Evolutionary conservation across 2,329 filamentous ascomycete species (phyloP), one percentile per base, ranked within the genome.

Genomic region (Alternaria longipes): DNA sequence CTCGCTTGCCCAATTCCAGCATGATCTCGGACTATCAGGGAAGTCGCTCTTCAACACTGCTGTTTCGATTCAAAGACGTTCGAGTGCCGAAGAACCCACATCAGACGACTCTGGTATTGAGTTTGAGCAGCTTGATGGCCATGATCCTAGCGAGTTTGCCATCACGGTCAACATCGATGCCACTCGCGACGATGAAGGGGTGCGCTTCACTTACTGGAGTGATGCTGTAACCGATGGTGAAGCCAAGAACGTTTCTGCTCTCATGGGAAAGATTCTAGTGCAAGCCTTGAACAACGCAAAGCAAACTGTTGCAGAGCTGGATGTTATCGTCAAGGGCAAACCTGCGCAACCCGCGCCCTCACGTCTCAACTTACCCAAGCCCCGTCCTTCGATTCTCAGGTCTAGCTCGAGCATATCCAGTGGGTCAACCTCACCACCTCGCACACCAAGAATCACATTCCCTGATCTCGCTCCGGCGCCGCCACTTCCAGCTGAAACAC

Each of bases 41-140:
- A 73, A 72, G 40, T 70, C 81, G 3, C 71, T 84, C 14, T 83
- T 84, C 71, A 84, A 84, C 53, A 83, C 82, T 11, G 81, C 83
- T 71, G 28, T 84, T 73, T 74, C 78, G 1, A 65, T 77, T 4
- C 73, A 76, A 40, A 76, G 75, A 14, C 68, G 69, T 28, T 59
- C 60, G 8, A 65, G 62, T 8, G 53, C 60, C 4, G 63, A 69
- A 20, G 60, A 38, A 0, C 36, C 50, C 16, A 16, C 28, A 5
- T 12, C 28, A 8, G 16, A 28, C 18, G 58, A 65, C 5, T 28
- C 62, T 2, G 63, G 58, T 38, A 65, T 76, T 26, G 69, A 71
- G 20, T 77, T 77, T 16, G 68, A 73, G 42, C 68, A 71, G 42
- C 54, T 74, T n/a, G 68, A 72, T 42, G 74, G 67, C 8, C 66